phyloP scores from a whole-genome alignment of 805 yeast genomes.

The Nakazawaea siamensis region DNA sequence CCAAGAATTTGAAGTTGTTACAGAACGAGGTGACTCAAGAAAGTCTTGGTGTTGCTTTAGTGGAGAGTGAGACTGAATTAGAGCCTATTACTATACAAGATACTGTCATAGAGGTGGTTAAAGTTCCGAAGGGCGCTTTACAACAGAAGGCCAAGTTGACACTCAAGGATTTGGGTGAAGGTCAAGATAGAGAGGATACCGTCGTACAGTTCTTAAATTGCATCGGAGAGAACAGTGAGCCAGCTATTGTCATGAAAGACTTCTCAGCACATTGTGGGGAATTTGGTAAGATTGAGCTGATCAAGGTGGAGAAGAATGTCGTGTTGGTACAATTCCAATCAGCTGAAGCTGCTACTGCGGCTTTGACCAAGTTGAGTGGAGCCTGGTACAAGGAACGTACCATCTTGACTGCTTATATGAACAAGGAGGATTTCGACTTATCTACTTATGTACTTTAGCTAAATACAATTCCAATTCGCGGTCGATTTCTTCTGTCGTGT shows the following conservation, averaged over 20 bases:
- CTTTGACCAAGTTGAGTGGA: constrained; percentile 49
- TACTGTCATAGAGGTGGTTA: too few species aligned
- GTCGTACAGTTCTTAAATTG: constrained; percentile 63
- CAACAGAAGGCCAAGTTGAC: too few species aligned
- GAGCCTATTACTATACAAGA: too few species aligned
- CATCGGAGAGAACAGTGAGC: constrained; percentile 50
- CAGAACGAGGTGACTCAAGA: constrained; percentile 39
- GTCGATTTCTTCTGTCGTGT: constrained; percentile 39
- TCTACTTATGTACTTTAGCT: constrained; percentile 14
- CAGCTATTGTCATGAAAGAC: too few species aligned
- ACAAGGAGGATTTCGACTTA: constrained; percentile 49
- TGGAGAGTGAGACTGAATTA: too few species aligned
- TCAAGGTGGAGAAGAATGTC: constrained; percentile 62
- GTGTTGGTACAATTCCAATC: constrained; percentile 59
- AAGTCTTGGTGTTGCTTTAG: too few species aligned
- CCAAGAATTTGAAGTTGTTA: constrained; percentile 28
- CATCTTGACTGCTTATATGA: constrained; percentile 54
- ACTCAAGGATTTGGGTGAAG: too few species aligned
- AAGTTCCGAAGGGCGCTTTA: too few species aligned
- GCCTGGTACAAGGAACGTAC: constrained; percentile 59
- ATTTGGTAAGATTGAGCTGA: constrained; percentile 41
- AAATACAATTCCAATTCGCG: constrained; percentile 14
- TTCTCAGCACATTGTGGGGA: constrained; percentile 45
- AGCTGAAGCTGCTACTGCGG: constrained; percentile 33
- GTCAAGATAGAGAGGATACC: too few species aligned